Evolutionary conservation across 805 yeast species (phyloP).

Genomic region (Brettanomyces sp.): DNA sequence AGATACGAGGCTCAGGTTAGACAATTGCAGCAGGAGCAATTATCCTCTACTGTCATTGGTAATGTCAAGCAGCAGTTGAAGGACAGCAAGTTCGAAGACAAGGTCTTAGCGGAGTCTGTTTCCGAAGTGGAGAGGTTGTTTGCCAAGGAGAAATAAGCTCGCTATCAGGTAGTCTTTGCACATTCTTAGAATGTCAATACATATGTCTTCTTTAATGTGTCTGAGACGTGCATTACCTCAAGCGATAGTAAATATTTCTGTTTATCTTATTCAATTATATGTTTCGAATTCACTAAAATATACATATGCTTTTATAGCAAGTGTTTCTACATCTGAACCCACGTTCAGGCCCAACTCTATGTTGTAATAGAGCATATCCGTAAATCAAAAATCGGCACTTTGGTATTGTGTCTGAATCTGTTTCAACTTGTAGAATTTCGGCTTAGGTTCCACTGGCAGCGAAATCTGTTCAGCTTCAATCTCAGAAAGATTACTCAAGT

Average conservation of each 20-base stretch:
- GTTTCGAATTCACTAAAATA: conserved; percentile 1
- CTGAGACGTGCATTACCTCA: too few species aligned
- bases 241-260: not conserved
- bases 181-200: not conserved
- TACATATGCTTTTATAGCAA: not conserved
- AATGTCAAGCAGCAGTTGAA: conserved; percentile 79
- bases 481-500: conserved; percentile 3
- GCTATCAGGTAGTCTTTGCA: not conserved
- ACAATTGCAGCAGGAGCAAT: conserved; percentile 90
- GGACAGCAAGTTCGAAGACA: conserved; percentile 90
- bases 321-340: not conserved
- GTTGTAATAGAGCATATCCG: not conserved
- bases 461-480: conserved; percentile 6
- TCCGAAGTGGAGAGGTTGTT: conserved; percentile 86
- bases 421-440: conserved; percentile 35
- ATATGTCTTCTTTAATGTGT: too few species aligned
- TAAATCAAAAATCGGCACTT: conserved; percentile 1
- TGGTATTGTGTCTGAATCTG: conserved; percentile 2
- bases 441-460: conserved; percentile 34
- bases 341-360: too few species aligned
- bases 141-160: conserved; percentile 25
- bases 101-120: conserved; percentile 81
- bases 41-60: conserved; percentile 75
- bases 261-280: conserved; percentile 4
- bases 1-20: conserved; percentile 95